Base-by-base conservation (phyloP, 768 basidiomycete species). In the Sporobolomyces pararoseus region DNA sequence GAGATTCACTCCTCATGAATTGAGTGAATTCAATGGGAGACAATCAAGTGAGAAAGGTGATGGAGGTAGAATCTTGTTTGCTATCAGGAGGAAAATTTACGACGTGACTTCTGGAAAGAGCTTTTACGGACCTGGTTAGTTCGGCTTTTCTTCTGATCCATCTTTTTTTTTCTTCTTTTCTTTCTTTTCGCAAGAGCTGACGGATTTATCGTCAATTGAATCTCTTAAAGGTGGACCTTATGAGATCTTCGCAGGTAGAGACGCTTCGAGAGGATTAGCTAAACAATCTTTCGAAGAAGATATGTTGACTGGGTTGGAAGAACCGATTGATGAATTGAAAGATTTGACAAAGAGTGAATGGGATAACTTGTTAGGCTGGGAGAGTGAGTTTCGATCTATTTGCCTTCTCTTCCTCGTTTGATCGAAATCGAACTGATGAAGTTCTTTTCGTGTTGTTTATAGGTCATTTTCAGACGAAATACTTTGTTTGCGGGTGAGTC, bases 221-320 rank as follows among this genome's bases (percentile, higher is more conserved):
- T 49, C 34, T 74, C n/a, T n/a, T n/a, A n/a, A n/a, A 96, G 95
- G 87, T 76, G 95, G 94, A 0, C 91, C 93, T 85, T 97, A 97
- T 77, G 93, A 91, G 35, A 95, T 94, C 80, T 98, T 99, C 82
- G 94, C 96, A 4, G 96, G 95, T 7, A 81, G 94, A 57, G 95
- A 99, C 80, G 95, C 95, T 2, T 94, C 91, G 21, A 83, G 94
- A 44, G 94, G 95, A 7, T 94, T 98, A 90, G 95, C 95, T 10
- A 65, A 74, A 66, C 50, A 60, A 65, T 46, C 64, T 9, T 66
- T 75, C 46, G 59, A 25, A 46, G 31, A 77, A 89, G 94, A 92
- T 57, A 95, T 96, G 90, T 84, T 97, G 68, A 93, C 91, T 0
- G 86, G 90, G 0, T 77, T 92, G 7, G 91, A 94, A 79, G 84